These are phyloP conservation scores for Mollisia scopiformis DNA, from an alignment of 2,329 filamentous ascomycete species.

Conservation along the genomic window DNA sequence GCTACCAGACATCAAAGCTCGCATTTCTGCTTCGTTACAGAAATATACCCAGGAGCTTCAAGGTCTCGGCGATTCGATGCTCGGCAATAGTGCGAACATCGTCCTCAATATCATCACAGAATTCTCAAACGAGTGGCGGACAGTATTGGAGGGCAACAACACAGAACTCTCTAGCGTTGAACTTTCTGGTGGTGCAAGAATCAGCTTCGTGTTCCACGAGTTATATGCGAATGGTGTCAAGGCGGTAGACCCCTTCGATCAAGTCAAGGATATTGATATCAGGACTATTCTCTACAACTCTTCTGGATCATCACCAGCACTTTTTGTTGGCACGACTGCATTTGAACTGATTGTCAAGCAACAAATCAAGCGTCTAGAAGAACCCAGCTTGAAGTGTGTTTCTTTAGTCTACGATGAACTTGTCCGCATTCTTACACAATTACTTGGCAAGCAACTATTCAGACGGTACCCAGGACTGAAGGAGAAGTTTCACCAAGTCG, in stretches of 20 bases:
- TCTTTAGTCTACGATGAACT: conserved; percentile 97
- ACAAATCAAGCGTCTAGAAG: conserved; percentile 94
- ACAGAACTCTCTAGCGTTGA: conserved; percentile 93
- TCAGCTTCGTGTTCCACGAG: conserved; percentile 99
- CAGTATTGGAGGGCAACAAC: conserved; percentile 94
- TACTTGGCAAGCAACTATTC: conserved; percentile 88
- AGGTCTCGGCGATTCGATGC: conserved; percentile 87
- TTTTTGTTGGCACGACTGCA: conserved; percentile 97
- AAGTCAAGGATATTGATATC: conserved; percentile 97
- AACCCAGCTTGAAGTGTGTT: conserved; percentile 96
- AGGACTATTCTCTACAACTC: conserved; percentile 98
- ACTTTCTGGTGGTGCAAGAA: conserved; percentile 94
- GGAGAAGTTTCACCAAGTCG: conserved; percentile 93
- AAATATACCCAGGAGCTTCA: conserved; percentile 87
- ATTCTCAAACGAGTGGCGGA: conserved; percentile 97
- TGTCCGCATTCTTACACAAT: conserved; percentile 89
- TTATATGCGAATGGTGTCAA: conserved; percentile 97
- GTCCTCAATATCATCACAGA: conserved; percentile 98
- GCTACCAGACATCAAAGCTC: conserved; percentile 95
- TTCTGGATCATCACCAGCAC: conserved; percentile 93
- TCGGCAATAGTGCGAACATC: conserved; percentile 95
- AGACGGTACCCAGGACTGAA: conserved; percentile 91
- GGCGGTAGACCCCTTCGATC: conserved; percentile 95
- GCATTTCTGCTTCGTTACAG: conserved; percentile 89
- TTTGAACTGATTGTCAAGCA: conserved; percentile 99